These are phyloP conservation scores for Orbilia ellipsospora DNA, from an alignment of 2,329 filamentous ascomycete genomes.

Conservation along the genomic window DNA sequence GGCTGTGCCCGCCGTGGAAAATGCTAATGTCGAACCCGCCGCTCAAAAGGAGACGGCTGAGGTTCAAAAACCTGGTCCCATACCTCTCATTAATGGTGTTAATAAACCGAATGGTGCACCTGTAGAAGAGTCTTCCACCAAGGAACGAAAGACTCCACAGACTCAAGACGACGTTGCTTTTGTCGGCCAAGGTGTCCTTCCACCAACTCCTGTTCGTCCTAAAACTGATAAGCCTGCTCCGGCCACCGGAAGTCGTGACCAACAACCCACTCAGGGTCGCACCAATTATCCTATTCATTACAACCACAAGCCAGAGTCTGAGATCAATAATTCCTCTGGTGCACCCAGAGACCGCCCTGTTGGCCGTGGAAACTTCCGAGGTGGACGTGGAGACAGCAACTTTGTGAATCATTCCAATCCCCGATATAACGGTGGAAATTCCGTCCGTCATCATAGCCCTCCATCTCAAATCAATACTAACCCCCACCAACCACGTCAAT, in stretches of 20 bases:
- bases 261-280: constrained; percentile 22
- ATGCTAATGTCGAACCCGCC: constrained; percentile 16
- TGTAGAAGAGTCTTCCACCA: constrained; percentile 23
- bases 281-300: constrained; percentile 24
- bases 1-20: constrained; percentile 15
- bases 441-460: constrained; percentile 51
- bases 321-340: constrained; percentile 14
- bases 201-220: constrained; percentile 36
- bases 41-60: constrained; percentile 36
- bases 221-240: constrained; percentile 40
- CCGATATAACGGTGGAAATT: constrained; percentile 43
- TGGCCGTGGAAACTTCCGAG: constrained; percentile 55
- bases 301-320: constrained; percentile 40
- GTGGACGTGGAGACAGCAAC: constrained; percentile 49
- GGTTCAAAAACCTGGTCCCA: constrained; percentile 11
- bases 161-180: constrained; percentile 51
- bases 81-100: constrained; percentile 23
- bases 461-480: constrained; percentile 53
- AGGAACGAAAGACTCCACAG: constrained; percentile 46
- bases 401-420: constrained; percentile 50
- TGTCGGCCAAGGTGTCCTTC: constrained; percentile 53
- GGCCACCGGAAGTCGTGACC: constrained; percentile 24
- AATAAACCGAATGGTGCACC: constrained; percentile 21
- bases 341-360: constrained; percentile 38
- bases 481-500: constrained; percentile 42